A percentile compares a stretch with the other conserved stretches of the same genome.
Evolutionary conservation across 169 alveolate genomes (phyloP).

Genomic region (Plasmodium chabaudi): DNA sequence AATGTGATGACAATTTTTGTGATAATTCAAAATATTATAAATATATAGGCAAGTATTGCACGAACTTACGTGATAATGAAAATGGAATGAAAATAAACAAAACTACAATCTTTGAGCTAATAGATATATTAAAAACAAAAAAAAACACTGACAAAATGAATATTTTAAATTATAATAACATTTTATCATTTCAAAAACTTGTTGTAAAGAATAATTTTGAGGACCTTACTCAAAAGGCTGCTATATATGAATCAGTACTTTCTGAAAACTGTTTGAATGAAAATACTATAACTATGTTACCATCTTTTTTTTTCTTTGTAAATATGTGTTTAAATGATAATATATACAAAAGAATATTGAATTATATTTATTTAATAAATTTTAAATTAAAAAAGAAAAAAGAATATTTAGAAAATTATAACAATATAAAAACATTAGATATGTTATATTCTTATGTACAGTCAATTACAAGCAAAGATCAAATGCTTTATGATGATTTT

Average conservation of each 20-base stretch:
- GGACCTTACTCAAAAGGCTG: background rate
- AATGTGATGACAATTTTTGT: conserved; percentile 6
- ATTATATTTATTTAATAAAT: conserved; percentile 56
- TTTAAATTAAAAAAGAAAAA: conserved; percentile 46
- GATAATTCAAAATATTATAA: conserved; percentile 13
- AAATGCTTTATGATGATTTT: background rate
- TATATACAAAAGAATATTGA: conserved; percentile 55
- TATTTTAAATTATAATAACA: background rate
- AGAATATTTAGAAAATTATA: conserved; percentile 32
- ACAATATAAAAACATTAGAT: background rate
- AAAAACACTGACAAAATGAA: background rate
- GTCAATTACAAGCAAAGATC: conserved; percentile 2
- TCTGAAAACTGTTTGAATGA: background rate
- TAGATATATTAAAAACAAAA: conserved; percentile 4
- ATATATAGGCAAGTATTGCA: conserved; percentile 9
- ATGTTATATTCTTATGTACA: conserved; percentile 3
- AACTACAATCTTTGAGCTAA: conserved; percentile 7
- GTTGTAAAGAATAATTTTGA: background rate
- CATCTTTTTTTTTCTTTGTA: conserved; percentile 40
- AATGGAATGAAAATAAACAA: too few relatives aligned
- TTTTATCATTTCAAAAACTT: conserved; percentile 7
- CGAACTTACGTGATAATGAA: background rate
- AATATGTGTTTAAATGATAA: conserved; percentile 60
- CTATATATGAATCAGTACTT: conserved; percentile 2
- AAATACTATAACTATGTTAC: conserved; percentile 16